These are phyloP conservation scores for Sicyos baderoa DNA, from an alignment of 306 rosid genomes.

Conservation along the genomic window DNA sequence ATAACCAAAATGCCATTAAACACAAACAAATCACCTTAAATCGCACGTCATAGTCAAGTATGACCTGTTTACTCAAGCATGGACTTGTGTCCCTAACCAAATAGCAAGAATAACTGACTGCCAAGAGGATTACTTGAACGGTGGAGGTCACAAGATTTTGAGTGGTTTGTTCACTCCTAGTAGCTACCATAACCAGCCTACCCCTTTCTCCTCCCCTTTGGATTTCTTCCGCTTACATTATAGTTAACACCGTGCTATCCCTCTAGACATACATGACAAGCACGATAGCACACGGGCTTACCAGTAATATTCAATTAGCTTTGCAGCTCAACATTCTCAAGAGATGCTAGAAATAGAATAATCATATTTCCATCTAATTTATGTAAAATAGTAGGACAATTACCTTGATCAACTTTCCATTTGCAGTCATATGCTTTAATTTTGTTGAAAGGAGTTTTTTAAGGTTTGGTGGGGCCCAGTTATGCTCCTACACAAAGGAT, in stretches of 20 bases:
- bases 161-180: background rate
- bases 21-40: background rate
- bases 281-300: constrained; percentile 6
- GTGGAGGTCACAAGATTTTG: background rate
- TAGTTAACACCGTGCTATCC: background rate
- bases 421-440: constrained; percentile 71
- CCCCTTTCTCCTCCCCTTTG: background rate
- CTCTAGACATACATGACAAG: background rate
- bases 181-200: background rate
- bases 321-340: constrained; percentile 10
- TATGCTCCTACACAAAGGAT: constrained; percentile 47
- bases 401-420: constrained; percentile 79
- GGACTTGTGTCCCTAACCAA: constrained; percentile 9
- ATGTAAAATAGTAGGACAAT: constrained; percentile 1
- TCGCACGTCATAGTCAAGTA: background rate
- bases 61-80: background rate
- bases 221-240: background rate
- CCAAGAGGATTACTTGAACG: background rate
- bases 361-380: background rate
- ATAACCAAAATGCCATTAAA: constrained; percentile 3
- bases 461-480: constrained; percentile 67
- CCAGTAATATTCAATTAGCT: background rate
- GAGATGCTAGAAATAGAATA: background rate
- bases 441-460: constrained; percentile 57
- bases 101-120: background rate